Evolutionary conservation across 768 basidiomycete genomes (phyloP).

Genomic region (Dioszegia crocea): DNA sequence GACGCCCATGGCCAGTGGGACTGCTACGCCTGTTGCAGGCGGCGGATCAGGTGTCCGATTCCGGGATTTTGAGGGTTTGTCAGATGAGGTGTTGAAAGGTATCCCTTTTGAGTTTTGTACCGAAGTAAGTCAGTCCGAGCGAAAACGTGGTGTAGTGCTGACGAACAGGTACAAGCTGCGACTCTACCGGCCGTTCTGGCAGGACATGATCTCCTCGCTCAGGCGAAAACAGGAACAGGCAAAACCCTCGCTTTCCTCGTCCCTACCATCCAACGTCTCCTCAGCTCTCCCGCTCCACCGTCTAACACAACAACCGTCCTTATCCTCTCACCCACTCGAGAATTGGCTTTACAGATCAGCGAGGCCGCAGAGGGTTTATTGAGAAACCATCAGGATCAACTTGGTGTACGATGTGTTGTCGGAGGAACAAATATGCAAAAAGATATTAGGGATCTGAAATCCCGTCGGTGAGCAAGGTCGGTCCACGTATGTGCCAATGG

Average conservation of each 20-base stretch:
- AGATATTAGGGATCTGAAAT: conserved; percentile 47
- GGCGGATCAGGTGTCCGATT: conserved; percentile 10
- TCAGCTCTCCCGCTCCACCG: conserved; percentile 27
- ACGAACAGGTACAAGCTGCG: conserved; percentile 36
- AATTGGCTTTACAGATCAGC: conserved; percentile 51
- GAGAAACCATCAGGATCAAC: conserved; percentile 47
- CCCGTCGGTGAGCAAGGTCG: conserved; percentile 12
- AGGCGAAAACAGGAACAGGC: conserved; percentile 60
- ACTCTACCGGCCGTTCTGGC: conserved; percentile 32
- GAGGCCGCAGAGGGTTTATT: conserved; percentile 51
- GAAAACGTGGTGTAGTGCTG: neutral
- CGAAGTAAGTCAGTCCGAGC: neutral
- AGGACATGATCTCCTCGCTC: conserved; percentile 40
- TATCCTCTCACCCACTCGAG: conserved; percentile 52
- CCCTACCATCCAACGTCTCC: conserved; percentile 49
- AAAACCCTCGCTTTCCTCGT: conserved; percentile 54
- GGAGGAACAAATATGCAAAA: conserved; percentile 57
- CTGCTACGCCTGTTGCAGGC: neutral
- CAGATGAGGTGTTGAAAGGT: conserved; percentile 1
- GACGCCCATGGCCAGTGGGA: neutral
- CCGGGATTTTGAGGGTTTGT: conserved; percentile 11
- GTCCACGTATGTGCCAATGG: neutral
- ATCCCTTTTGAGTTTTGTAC: conserved; percentile 10
- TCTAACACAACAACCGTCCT: conserved; percentile 37
- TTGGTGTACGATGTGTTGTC: conserved; percentile 56